A percentile compares a stretch with the other conserved stretches of the same genome.
These are phyloP conservation scores for Allodekkera sacchari DNA, from an alignment of 805 yeast species.

Conservation along the genomic window DNA sequence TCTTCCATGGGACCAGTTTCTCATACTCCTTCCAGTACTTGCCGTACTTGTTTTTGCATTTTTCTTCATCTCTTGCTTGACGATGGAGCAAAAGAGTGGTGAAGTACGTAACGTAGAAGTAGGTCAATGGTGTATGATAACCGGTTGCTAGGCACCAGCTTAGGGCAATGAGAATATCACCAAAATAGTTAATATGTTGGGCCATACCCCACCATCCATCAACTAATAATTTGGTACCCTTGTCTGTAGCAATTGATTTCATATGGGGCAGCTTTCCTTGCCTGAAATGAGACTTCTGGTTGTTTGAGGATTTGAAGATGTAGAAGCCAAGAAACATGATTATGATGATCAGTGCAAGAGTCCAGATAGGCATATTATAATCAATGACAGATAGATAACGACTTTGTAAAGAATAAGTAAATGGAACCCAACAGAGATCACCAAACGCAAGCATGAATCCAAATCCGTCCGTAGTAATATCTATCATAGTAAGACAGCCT, in stretches of 20 bases:
- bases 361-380: conserved; percentile 39
- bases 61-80: conserved; percentile 84
- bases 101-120: conserved; percentile 80
- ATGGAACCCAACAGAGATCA: conserved; percentile 87
- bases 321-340: conserved; percentile 55
- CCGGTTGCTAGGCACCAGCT: conserved; percentile 94
- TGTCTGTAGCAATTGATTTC: conserved; percentile 59
- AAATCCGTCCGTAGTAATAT: conserved; percentile 91
- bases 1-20: conserved; percentile 74
- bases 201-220: conserved; percentile 97
- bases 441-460: conserved; percentile 97
- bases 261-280: conserved; percentile 65
- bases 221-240: conserved; percentile 71
- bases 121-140: conserved; percentile 69
- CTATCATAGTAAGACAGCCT: conserved; percentile 91
- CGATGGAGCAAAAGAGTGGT: conserved; percentile 78
- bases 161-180: conserved; percentile 89
- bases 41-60: conserved; percentile 82
- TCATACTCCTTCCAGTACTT: conserved; percentile 81
- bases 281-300: conserved; percentile 78
- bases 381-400: conserved; percentile 67
- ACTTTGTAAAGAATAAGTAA: conserved; percentile 80
- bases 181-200: conserved; percentile 91
- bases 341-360: conserved; percentile 31
- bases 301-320: conserved; percentile 78